phyloP scores from a whole-genome alignment of 176 grass and related monocot genomes.

The Juncus inflexus region DNA sequence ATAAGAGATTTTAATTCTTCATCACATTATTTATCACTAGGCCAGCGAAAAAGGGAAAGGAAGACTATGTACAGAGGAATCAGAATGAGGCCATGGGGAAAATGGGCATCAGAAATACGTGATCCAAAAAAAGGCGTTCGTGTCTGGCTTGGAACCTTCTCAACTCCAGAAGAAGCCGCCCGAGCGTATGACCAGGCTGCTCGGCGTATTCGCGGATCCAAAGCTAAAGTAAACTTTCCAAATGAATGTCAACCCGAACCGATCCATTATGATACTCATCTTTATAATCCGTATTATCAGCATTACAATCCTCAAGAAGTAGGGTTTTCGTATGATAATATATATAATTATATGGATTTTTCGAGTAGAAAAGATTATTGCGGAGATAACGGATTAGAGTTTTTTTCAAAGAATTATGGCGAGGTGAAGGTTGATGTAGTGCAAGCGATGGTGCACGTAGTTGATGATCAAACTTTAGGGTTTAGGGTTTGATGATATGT shows the following conservation, averaged over 20 bases:
- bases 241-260: slow-evolving; percentile 47
- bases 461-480: too few relatives aligned
- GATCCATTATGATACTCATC: background rate
- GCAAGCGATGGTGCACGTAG: too few relatives aligned
- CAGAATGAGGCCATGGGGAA: slow-evolving; percentile 39
- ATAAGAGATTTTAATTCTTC: background rate
- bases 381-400: too few relatives aligned
- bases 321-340: too few relatives aligned
- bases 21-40: background rate
- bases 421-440: too few relatives aligned
- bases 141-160: slow-evolving; percentile 88
- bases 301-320: too few relatives aligned
- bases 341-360: too few relatives aligned
- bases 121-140: slow-evolving; percentile 60
- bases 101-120: slow-evolving; percentile 30
- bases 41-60: slow-evolving; percentile 31
- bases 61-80: slow-evolving; percentile 78
- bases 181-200: slow-evolving; percentile 77
- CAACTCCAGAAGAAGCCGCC: slow-evolving; percentile 70
- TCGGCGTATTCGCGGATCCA: slow-evolving; percentile 68
- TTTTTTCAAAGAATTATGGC: too few relatives aligned
- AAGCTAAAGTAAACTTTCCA: slow-evolving; percentile 80
- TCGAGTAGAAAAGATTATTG: too few relatives aligned
- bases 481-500: too few relatives aligned
- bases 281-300: too few relatives aligned